Conservation (phyloP, 164 flowering plant genomes). For the Kalanchoe fedtschenkoi region DNA sequence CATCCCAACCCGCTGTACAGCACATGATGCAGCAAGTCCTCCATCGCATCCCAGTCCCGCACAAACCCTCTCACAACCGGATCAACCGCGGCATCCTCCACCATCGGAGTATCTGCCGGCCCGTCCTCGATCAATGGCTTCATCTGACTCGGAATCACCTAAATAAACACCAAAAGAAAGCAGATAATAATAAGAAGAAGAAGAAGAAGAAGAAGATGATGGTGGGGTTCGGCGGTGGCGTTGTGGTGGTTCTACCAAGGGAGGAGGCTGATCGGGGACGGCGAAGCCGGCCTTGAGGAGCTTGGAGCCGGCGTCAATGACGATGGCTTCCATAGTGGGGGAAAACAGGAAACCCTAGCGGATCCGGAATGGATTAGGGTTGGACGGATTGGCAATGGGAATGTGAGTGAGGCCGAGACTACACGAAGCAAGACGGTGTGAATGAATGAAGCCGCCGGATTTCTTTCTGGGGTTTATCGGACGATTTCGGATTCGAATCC, state of each 20-base stretch:
- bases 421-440: too few species aligned
- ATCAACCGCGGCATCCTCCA: conserved; percentile 54
- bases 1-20: conserved; percentile 88
- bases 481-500: too few species aligned
- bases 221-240: too few species aligned
- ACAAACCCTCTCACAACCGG: conserved; percentile 83
- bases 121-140: conserved; percentile 62
- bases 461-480: too few species aligned
- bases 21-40: conserved; percentile 79
- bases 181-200: not conserved
- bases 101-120: conserved; percentile 21
- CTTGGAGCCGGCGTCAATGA: conserved; percentile 85
- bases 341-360: not conserved
- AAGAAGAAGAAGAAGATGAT: not conserved
- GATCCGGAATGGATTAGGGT: too few species aligned
- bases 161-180: not conserved
- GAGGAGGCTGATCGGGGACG: conserved; percentile 84
- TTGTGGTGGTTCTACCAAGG: too few species aligned
- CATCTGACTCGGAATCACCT: conserved; percentile 94
- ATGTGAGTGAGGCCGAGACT: too few species aligned
- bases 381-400: too few species aligned
- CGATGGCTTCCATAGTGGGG: conserved; percentile 73
- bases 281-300: conserved; percentile 90
- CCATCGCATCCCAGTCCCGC: conserved; percentile 98
- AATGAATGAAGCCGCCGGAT: too few species aligned